Evolutionary conservation across 2,329 filamentous ascomycete genomes (phyloP).

Genomic region (Claviceps sorghi): DNA sequence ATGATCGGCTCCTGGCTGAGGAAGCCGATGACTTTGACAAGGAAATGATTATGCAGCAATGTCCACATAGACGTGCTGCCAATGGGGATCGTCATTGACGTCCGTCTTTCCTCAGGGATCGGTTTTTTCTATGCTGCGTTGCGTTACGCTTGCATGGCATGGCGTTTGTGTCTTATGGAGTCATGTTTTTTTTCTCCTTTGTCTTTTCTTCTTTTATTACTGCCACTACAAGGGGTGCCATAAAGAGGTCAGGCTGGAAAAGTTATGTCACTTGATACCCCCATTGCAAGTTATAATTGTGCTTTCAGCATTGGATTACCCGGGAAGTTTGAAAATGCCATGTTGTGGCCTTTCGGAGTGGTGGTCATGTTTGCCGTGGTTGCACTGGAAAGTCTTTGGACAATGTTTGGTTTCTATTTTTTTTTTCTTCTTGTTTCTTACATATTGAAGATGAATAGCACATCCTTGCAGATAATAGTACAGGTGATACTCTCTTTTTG

Average conservation of each 20-base stretch:
- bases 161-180: conserved; percentile 10
- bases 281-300: conserved; percentile 3
- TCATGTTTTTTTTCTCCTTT: background rate
- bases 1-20: conserved; percentile 61
- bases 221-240: background rate
- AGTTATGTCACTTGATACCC: conserved; percentile 18
- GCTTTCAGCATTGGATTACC: background rate
- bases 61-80: conserved; percentile 21
- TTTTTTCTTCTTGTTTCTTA: background rate
- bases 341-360: background rate
- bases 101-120: background rate
- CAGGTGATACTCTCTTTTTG: conserved; percentile 12
- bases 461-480: conserved; percentile 21
- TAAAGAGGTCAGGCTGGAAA: conserved; percentile 3
- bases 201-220: conserved; percentile 3
- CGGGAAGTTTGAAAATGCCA: background rate
- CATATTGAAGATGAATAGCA: background rate
- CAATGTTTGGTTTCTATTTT: background rate
- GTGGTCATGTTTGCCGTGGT: background rate
- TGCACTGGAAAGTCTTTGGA: background rate
- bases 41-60: conserved; percentile 26
- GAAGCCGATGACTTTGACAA: conserved; percentile 41
- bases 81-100: conserved; percentile 18
- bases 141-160: conserved; percentile 6
- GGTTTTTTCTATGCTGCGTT: background rate